Evolutionary conservation across 1,284 basidiomycete species (phyloP), one percentile per base, ranked within the genome.

Genomic region (Malassezia obtusa): DNA sequence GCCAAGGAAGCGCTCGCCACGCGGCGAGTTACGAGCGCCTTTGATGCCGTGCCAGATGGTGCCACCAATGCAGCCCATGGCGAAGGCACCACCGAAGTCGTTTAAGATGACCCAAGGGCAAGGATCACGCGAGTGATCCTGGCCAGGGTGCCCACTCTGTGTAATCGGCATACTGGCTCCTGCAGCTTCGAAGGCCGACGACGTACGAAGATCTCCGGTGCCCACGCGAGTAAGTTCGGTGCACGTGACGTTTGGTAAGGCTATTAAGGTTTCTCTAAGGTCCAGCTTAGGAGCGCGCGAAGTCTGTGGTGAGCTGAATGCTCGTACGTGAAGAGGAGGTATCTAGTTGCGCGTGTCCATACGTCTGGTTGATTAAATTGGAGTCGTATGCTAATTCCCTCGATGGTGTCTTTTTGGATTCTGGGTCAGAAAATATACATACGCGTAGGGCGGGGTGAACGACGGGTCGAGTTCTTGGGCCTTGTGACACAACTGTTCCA

Each of bases 1-100:
- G 49, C 92, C 91, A 41, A 89, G 83, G 45, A 94, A 80, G 46
- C 92, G 86, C 76, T 96, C 91, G 40, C 94, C 94, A 75, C 85
- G 81, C 54, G 92, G 92, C 58, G 89, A 92, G 77, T 96, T 98
- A 66, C 92, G 81, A 15, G 91, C 90, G 57, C 92, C 94, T 77
- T 98, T 98, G 73, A 96, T 91, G 63, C 90, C 89, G 77, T 98
- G 91, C 92, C 92, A 98, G 73, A 98, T 90, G 63, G 88, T 89
- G 67, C 92, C 89, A 66, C 90, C 90, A 45, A 92, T 83, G 21
- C 88, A 87, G 73, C 89, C 89, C 89, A 92, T 92, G 31, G 89
- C 83, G 74, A 74, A 74, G 4, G 90, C 91, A 64, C 89, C 91
- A 63, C 92, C 92, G 76, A 94, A 92, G 79, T 98, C 92, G 78